These are phyloP conservation scores for Schizosaccharomyces octosporus DNA, from an alignment of 805 yeast species.

Conservation along the genomic window DNA sequence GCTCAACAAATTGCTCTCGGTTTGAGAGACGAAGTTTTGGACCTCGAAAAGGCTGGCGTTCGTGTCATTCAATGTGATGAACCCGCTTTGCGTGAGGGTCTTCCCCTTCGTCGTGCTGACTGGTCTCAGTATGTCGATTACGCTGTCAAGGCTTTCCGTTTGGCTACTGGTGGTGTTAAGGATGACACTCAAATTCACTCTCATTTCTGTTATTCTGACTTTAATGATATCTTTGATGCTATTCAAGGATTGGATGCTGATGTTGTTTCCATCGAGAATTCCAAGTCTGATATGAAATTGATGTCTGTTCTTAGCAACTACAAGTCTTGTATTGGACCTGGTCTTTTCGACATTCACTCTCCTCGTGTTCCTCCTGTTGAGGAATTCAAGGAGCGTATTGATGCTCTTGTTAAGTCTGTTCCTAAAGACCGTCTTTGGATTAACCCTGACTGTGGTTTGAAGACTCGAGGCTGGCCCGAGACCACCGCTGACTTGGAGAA, in stretches of 20 bases:
- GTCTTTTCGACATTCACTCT: constrained; percentile 96
- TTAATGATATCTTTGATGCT: constrained; percentile 77
- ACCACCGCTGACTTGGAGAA: constrained; percentile 81
- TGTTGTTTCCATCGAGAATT: constrained; percentile 96
- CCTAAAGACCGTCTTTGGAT: constrained; percentile 98
- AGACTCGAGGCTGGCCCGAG: constrained; percentile 99
- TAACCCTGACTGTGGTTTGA: constrained; percentile 99
- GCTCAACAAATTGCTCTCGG: constrained; percentile 93
- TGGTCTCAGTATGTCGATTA: constrained; percentile 88
- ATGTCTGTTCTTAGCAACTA: constrained; percentile 68
- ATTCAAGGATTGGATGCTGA: constrained; percentile 98
- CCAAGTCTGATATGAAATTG: constrained; percentile 97
- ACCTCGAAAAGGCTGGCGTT: constrained; percentile 95
- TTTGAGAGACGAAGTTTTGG: constrained; percentile 93
- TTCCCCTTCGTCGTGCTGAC: constrained; percentile 89
- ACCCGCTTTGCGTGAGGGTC: constrained; percentile 99
- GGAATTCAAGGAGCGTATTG: constrained; percentile 83
- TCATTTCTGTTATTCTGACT: constrained; percentile 98
- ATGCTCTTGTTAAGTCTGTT: constrained; percentile 83
- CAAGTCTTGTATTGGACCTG: constrained; percentile 99
- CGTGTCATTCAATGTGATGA: constrained; percentile 96
- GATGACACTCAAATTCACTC: constrained; percentile 95
- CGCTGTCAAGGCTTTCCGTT: constrained; percentile 99
- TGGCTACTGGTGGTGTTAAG: constrained; percentile 92
- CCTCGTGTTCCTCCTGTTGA: constrained; percentile 97